phyloP scores from a whole-genome alignment of 1,284 basidiomycete species.

The Cystobasidium sp. region DNA sequence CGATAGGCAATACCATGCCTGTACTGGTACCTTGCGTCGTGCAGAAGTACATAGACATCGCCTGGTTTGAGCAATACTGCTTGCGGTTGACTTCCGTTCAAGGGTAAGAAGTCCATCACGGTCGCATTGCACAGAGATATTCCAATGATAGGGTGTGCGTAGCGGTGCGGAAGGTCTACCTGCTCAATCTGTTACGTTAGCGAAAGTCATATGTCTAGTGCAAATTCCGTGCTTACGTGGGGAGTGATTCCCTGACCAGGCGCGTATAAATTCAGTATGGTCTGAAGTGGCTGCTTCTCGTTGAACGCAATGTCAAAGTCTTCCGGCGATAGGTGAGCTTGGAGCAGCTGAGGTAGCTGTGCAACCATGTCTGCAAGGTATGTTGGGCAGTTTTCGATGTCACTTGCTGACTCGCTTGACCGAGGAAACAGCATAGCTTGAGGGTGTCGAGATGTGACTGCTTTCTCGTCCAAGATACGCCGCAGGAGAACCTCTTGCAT shows the following conservation, averaged over 20 bases:
- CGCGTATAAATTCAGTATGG: constrained; percentile 75
- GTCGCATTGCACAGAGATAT: constrained; percentile 73
- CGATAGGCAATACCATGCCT: constrained; percentile 68
- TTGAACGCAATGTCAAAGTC: constrained; percentile 56
- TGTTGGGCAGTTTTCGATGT: constrained; percentile 18
- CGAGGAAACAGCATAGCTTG: constrained; percentile 43
- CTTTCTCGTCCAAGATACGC: constrained; percentile 21
- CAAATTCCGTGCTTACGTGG: constrained; percentile 58
- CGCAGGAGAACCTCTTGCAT: constrained; percentile 39
- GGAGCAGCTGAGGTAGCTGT: constrained; percentile 51
- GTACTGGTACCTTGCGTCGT: constrained; percentile 73
- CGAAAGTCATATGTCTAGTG: not conserved
- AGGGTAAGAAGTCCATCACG: constrained; percentile 69
- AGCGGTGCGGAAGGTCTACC: constrained; percentile 73
- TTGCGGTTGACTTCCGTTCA: constrained; percentile 56
- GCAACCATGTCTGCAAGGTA: constrained; percentile 1
- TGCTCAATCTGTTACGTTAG: constrained; percentile 10
- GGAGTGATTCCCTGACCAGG: constrained; percentile 78
- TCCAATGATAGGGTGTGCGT: constrained; percentile 77
- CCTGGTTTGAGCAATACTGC: constrained; percentile 60
- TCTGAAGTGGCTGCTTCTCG: constrained; percentile 64
- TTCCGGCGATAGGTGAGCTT: constrained; percentile 64
- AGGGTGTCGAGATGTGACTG: constrained; percentile 26
- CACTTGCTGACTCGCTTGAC: constrained; percentile 1
- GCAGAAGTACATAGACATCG: constrained; percentile 70